phyloP scores from a whole-genome alignment of 768 basidiomycete species.

The Fomitopsis serialis region DNA sequence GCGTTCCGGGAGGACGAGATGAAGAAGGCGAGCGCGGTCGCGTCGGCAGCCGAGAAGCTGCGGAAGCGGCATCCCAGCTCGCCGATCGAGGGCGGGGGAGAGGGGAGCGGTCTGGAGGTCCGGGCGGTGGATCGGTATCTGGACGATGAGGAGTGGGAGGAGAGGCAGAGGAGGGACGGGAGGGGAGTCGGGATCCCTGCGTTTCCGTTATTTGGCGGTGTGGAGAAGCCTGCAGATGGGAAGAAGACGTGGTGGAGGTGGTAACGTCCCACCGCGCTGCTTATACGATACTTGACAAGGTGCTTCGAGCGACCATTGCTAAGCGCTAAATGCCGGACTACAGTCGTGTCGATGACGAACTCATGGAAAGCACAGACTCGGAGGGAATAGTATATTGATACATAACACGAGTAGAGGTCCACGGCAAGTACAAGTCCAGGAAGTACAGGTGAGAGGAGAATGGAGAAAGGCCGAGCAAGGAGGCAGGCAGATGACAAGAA shows the following conservation, averaged over 20 bases:
- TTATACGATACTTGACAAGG: not conserved
- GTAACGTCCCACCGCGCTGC: not conserved
- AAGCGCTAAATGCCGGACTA: too few species aligned
- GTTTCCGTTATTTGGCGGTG: slow-evolving; percentile 14
- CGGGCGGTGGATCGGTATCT: slow-evolving; percentile 55
- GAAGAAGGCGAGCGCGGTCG: slow-evolving; percentile 8
- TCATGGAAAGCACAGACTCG: too few species aligned
- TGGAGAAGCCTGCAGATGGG: not conserved
- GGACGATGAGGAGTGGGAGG: slow-evolving; percentile 70
- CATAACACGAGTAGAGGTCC: too few species aligned
- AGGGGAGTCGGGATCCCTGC: slow-evolving; percentile 17
- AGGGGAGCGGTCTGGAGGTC: slow-evolving; percentile 30
- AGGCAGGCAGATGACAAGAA: too few species aligned
- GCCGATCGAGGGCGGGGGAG: not conserved
- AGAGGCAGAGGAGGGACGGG: slow-evolving; percentile 27
- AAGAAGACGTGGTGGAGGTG: slow-evolving; percentile 14
- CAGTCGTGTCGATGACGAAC: too few species aligned
- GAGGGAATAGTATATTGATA: too few species aligned
- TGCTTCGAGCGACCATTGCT: too few species aligned
- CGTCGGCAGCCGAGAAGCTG: not conserved
- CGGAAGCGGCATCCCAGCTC: not conserved
- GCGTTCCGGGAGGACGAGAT: not conserved
- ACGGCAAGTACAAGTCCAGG: too few species aligned
- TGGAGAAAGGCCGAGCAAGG: too few species aligned
- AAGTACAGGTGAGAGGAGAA: too few species aligned